Evolutionary conservation across 2,329 filamentous ascomycete species (phyloP), one percentile per base, ranked within the genome.

Genomic region (Trichoderma brevicompactum): DNA sequence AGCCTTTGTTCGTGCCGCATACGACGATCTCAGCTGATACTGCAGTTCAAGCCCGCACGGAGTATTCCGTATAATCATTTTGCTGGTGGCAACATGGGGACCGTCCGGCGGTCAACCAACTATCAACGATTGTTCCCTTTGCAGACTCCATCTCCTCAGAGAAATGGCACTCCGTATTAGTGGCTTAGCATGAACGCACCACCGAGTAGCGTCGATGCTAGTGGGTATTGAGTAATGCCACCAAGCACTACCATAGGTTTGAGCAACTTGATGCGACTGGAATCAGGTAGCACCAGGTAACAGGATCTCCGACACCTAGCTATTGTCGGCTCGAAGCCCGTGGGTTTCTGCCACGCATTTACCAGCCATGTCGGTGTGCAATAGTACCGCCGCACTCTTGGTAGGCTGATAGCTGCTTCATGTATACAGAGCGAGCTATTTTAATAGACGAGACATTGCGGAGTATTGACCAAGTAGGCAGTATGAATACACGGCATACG

Each of bases 201-300:
- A 12, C 12, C 36, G 13, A 46, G 59, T 63, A 63, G 59, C 59
- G 59, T 54, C 59, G 59, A 63, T 63, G 59, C 59, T 63, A 63
- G 59, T 63, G 59, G 59, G 17, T 36, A 28, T 53, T 36, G 49
- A 54, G 40, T 34, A 46, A 38, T 36, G 58, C 34, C 28, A 36
- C 46, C 36, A 46, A 15, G 17, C 23, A 40, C 38, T 38, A 9
- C 43, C 15, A 34, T 28, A 2, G 9, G 44, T 8, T 12, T 61
- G 46, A 34, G 34, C 46, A 19, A 4, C n/a, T 34, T 36, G 59
- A 19, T 13, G 28, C 38, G n/a, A 46, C 49, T 54, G 38, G 40
- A 52, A 36, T 52, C 49, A 32, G 40, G 59, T 46, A 63, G 59
- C 28, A 13, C 48, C 56, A 60, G 48, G 48, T 41, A 52, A 23